Base-by-base conservation (phyloP, 768 basidiomycete species). In the Hericium alpestre region DNA sequence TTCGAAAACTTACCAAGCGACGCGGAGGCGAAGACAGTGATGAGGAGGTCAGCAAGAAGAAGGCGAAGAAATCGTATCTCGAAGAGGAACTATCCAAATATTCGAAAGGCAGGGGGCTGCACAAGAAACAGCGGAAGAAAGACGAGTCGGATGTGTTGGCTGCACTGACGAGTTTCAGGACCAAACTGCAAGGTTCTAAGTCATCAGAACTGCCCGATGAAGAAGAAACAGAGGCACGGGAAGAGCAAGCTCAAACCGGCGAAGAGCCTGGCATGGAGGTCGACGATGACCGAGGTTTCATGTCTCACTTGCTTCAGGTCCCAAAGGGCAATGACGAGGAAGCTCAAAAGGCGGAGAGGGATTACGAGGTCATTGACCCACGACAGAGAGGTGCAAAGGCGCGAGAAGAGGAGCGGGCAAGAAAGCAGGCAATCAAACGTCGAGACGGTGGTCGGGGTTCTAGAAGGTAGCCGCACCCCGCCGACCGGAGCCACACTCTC, bases 351-450 rank as follows among this genome's bases (percentile, higher is more conserved):
- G 90, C 87, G 1, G 86, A 90, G 67, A 71, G 87, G 54, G 90
- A 93, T 57, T 92, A 91, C 64, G 90, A 93, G 70, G 90, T 93
- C 25, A 93, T 93, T 66, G 90, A 93, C 66, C 90, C 90, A 0
- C 72, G 90, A 58, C 78, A 80, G 51, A 71, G 90, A 56, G 77
- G 84, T 47, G 87, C 86, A 22, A 72, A 80, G 51, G 90, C 90
- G 23, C 81, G 76, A 64, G 86, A 91, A 64, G 90, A 93, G 65
- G 89, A 90, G 63, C 74, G 76, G 62, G 86, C 87, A 58, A 73
- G 83, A 64, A 88, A 83, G 54, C 67, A 69, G 12, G 70, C 67
- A 48, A 51, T 56, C 38, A 66, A 57, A 56, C 59, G 64, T 18
- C 62, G 58, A 58, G 64, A 63, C 27, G 63, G 69, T 9, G 62